These are phyloP conservation scores for Pleurotus salmoneostramineus DNA, from an alignment of 768 basidiomycete genomes.

Conservation along the genomic window DNA sequence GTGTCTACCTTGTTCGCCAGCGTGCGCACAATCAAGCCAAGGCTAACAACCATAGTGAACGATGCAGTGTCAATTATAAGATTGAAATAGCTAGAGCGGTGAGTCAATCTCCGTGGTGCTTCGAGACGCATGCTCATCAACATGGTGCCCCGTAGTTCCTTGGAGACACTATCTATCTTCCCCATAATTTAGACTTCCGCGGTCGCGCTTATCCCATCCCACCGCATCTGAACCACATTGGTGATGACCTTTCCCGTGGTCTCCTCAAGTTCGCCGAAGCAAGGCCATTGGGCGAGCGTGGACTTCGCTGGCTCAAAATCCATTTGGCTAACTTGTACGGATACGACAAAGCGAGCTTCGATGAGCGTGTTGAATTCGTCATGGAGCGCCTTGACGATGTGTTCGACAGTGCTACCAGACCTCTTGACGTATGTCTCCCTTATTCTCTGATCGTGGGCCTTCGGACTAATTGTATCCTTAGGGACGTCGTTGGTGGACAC, in stretches of 20 bases:
- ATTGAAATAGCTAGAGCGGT: constrained; percentile 93
- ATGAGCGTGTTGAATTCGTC: constrained; percentile 83
- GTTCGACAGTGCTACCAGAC: constrained; percentile 77
- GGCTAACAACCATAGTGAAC: constrained; percentile 84
- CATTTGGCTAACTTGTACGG: constrained; percentile 93
- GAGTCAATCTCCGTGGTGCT: constrained; percentile 23
- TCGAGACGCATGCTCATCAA: neutral
- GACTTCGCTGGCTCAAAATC: constrained; percentile 92
- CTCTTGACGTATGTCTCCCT: constrained; percentile 55
- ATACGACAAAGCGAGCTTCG: constrained; percentile 91
- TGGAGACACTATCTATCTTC: constrained; percentile 84
- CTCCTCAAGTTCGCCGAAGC: constrained; percentile 79
- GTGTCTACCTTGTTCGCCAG: constrained; percentile 49
- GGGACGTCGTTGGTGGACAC: constrained; percentile 84
- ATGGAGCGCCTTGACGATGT: constrained; percentile 71
- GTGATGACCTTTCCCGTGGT: constrained; percentile 89
- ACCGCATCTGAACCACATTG: constrained; percentile 92
- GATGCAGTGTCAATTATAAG: constrained; percentile 94
- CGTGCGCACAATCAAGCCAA: constrained; percentile 53
- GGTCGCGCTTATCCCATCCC: constrained; percentile 97
- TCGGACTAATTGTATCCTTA: constrained; percentile 19
- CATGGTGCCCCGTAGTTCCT: constrained; percentile 56
- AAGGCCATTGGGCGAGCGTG: constrained; percentile 77
- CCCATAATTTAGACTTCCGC: constrained; percentile 96
- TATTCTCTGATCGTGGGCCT: neutral